phyloP scores from a whole-genome alignment of 768 basidiomycete genomes.

The Boletus fagicola region DNA sequence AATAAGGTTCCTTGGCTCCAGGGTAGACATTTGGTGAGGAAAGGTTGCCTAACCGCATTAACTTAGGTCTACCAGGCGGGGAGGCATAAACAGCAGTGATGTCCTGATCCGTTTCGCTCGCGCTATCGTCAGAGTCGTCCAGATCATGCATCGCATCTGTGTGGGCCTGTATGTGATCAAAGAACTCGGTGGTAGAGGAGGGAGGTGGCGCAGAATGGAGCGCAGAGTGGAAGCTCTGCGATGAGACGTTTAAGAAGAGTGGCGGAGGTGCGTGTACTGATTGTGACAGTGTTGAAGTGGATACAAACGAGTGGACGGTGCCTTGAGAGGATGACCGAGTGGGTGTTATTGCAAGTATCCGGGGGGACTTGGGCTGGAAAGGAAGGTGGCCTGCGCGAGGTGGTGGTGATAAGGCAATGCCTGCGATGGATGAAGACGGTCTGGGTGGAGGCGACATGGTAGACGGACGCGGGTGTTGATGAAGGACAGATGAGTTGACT shows the following conservation, averaged over 20 bases:
- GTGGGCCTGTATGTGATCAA: constrained; percentile 69
- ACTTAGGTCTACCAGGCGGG: constrained; percentile 34
- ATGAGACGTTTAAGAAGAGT: constrained; percentile 47
- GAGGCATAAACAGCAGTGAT: constrained; percentile 30
- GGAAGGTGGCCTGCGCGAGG: constrained; percentile 25
- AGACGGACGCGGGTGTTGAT: constrained; percentile 21
- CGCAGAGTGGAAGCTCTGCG: constrained; percentile 40
- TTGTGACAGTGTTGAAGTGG: constrained; percentile 26
- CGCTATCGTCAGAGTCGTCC: constrained; percentile 53
- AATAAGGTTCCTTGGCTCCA: constrained; percentile 37
- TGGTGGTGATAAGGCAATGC: constrained; percentile 58
- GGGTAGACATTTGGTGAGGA: constrained; percentile 64
- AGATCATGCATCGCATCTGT: constrained; percentile 73
- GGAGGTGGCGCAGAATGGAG: constrained; percentile 64
- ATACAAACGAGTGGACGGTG: constrained; percentile 33
- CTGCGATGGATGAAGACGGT: constrained; percentile 59
- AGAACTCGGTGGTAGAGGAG: constrained; percentile 67
- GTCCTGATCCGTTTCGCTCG: constrained; percentile 40
- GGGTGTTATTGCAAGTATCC: constrained; percentile 15
- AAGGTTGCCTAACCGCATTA: constrained; percentile 67
- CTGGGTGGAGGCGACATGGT: constrained; percentile 58
- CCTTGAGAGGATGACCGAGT: constrained; percentile 30
- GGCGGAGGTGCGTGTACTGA: constrained; percentile 18
- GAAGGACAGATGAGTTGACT: constrained; percentile 22
- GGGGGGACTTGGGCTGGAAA: constrained; percentile 22